Evolutionary conservation across 2,329 filamentous ascomycete species (phyloP).

Genomic region (Curvularia lunata): DNA sequence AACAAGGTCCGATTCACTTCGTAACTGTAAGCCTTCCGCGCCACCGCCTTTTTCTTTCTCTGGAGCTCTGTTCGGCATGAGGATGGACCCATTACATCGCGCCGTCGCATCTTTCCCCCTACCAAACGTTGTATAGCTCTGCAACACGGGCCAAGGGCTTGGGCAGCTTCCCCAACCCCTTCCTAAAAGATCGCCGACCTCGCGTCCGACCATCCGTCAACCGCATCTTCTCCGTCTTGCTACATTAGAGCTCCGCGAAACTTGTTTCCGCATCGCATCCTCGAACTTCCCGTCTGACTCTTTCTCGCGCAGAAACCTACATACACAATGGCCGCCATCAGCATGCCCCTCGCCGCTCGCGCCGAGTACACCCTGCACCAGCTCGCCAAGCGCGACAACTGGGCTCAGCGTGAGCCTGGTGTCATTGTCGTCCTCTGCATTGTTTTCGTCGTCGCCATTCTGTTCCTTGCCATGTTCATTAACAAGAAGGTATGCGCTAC

Average conservation of each 20-base stretch:
- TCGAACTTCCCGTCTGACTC: conserved; percentile 20
- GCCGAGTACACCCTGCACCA: conserved; percentile 48
- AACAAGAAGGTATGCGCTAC: conserved; percentile 51
- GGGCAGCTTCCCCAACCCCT: conserved; percentile 4
- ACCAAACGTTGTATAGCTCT: conserved; percentile 9
- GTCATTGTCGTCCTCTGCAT: conserved; percentile 69
- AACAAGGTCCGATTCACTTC: conserved; percentile 29
- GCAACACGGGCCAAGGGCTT: conserved; percentile 27
- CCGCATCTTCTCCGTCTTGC: conserved; percentile 11
- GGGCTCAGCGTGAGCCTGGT: conserved; percentile 63
- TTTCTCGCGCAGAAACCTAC: conserved; percentile 28
- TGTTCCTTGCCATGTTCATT: conserved; percentile 59
- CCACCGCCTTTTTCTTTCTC: conserved; percentile 4
- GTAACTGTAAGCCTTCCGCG: conserved; percentile 43
- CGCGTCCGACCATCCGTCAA: background rate
- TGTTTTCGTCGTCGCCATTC: conserved; percentile 61
- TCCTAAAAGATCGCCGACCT: background rate
- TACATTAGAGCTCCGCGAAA: conserved; percentile 11
- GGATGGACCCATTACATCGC: conserved; percentile 4
- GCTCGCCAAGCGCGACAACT: conserved; percentile 62
- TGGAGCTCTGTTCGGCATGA: conserved; percentile 25
- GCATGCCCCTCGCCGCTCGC: conserved; percentile 47
- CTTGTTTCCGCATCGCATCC: conserved; percentile 5
- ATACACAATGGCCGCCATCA: conserved; percentile 48
- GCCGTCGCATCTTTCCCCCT: conserved; percentile 18